These are phyloP conservation scores for Stygiomarasmius scandens DNA, from an alignment of 1,284 basidiomycete species.

Conservation along the genomic window DNA sequence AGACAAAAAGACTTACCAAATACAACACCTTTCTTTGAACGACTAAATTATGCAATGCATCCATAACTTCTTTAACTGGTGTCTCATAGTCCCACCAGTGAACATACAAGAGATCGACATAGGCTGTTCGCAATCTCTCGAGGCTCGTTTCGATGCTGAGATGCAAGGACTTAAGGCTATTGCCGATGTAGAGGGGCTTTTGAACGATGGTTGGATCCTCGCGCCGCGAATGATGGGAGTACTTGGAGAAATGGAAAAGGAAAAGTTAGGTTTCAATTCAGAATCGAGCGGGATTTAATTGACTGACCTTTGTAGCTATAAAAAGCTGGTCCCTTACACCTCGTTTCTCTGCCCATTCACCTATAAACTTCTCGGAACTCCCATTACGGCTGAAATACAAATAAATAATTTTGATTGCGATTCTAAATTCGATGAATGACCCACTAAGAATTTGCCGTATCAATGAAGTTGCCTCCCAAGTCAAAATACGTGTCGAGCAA, in stretches of 20 bases:
- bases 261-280: too few relatives aligned
- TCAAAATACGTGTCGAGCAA: conserved; percentile 10
- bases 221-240: conserved; percentile 28
- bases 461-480: conserved; percentile 11
- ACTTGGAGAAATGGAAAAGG: conserved; percentile 20
- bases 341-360: conserved; percentile 32
- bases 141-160: conserved; percentile 35
- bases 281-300: background rate
- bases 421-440: too few relatives aligned
- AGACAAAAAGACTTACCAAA: conserved; percentile 28
- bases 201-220: conserved; percentile 23
- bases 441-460: conserved; percentile 47
- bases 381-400: conserved; percentile 32
- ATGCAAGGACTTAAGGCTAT: conserved; percentile 33
- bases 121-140: conserved; percentile 36
- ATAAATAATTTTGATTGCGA: background rate
- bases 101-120: conserved; percentile 12
- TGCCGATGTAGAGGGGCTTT: conserved; percentile 36
- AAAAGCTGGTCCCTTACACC: conserved; percentile 44
- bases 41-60: conserved; percentile 42
- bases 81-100: conserved; percentile 41
- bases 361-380: conserved; percentile 32
- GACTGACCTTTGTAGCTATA: conserved; percentile 42
- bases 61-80: conserved; percentile 47
- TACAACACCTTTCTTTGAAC: conserved; percentile 48